Base-by-base conservation (phyloP, 306 rosid genomes). In the Vigna reflexopilosa region DNA sequence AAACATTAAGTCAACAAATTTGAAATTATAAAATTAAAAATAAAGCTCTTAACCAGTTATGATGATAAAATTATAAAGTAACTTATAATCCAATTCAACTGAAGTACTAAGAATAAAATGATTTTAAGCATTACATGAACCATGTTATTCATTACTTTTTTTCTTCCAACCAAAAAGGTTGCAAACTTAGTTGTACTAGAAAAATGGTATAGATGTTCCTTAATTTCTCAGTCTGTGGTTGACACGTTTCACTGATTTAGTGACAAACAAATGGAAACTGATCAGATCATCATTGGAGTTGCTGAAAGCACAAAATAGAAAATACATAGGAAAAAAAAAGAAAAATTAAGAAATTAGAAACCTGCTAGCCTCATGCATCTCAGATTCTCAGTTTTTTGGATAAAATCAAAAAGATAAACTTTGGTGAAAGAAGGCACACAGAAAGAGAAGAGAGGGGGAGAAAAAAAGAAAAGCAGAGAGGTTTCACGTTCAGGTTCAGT, bases 391-490 rank as follows among this genome's bases (percentile, higher is more conserved):
- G 13, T 24, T 32, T 73, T 82, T 70, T 70, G 80, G 86, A 82
- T 82, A 84, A 86, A 82, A 61, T 52, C 44, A 17, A 36, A 77
- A 76, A 71, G 40, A 56, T 28, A 57, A 68, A 65, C 66, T 50
- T 71, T 69, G 42, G 28, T 62, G 65, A 28, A 67, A 75, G 80
- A 59, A 49, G 54, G 77, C 56, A 76, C 34, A 12, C 59, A 61
- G 13, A 61, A 14, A 32, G 59, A 34, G 19, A 4, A 34, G 0
- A 72, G 3, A 36, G 12, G 44, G 13, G 28, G 36, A 26, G 55
- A 47, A 59, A 61, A 59, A 9, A 7, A 34, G 19, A 12, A 52
- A 26, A 26, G 6, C 36, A 9, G 4, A 28, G 67, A 38, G 52
- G 32, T 74, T 73, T 88, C 47, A 62, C 22, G 24, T 62, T 62